A percentile compares a stretch with the other conserved stretches of the same genome.
Conservation (phyloP, 805 yeast species). For the Suhomyces xylopsoci region DNA sequence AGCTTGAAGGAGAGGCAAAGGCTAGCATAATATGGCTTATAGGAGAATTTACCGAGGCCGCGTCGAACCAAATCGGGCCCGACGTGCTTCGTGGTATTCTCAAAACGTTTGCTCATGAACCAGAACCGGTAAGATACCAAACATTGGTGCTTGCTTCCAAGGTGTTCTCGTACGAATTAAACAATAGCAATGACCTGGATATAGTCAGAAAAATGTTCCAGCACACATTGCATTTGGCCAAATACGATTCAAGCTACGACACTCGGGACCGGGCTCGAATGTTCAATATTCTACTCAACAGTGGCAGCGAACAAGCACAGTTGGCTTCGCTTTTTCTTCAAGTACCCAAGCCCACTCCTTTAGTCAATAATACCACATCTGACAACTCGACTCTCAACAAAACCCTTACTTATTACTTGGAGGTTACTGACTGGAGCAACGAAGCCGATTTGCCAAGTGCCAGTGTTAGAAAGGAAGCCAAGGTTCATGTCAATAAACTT, state of each 20-base stretch:
- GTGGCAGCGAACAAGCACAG: constrained; percentile 41
- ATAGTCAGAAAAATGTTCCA: constrained; percentile 51
- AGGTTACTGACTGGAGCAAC: constrained; percentile 47
- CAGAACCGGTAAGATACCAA: constrained; percentile 62
- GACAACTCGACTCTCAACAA: constrained; percentile 1
- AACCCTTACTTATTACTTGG: constrained; percentile 15
- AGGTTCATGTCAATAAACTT: constrained; percentile 9
- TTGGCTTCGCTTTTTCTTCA: constrained; percentile 69
- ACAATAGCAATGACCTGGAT: constrained; percentile 16
- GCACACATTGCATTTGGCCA: constrained; percentile 58
- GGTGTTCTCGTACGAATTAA: constrained; percentile 54
- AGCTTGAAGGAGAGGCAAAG: constrained; percentile 50
- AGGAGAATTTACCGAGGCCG: constrained; percentile 64
- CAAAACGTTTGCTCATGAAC: constrained; percentile 52
- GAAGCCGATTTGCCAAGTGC: constrained; percentile 25
- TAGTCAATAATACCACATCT: constrained; percentile 11
- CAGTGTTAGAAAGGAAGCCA: constrained; percentile 28
- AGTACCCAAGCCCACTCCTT: constrained; percentile 71
- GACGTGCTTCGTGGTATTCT: constrained; percentile 67
- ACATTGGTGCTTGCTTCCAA: constrained; percentile 74
- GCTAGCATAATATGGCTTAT: constrained; percentile 88
- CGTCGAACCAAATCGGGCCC: constrained; percentile 52
- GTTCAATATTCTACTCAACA: constrained; percentile 58
- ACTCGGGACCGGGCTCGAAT: constrained; percentile 83
- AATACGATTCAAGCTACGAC: constrained; percentile 73